Conservation (phyloP, 495 filamentous ascomycete species). For the Astrothelium macrocarpum region DNA sequence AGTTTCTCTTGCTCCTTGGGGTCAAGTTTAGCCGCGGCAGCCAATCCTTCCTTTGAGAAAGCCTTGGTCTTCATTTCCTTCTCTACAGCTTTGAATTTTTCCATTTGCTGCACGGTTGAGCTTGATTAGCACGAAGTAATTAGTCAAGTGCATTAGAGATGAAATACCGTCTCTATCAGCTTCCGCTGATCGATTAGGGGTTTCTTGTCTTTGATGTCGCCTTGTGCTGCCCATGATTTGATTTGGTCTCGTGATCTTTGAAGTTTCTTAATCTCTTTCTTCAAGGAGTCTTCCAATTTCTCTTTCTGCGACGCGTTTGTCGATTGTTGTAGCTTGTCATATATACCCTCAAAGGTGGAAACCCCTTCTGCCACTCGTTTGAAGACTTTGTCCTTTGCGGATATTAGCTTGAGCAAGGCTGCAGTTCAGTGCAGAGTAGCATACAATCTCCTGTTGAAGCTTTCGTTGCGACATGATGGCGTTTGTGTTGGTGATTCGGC, state of each 20-base stretch:
- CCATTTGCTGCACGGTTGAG: constrained; percentile 75
- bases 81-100: constrained; percentile 99
- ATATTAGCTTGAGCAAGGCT: constrained; percentile 5
- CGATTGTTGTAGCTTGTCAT: constrained; percentile 88
- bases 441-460: constrained; percentile 75
- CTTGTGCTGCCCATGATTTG: constrained; percentile 94
- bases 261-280: constrained; percentile 99
- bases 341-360: constrained; percentile 80
- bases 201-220: constrained; percentile 98
- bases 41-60: constrained; percentile 94
- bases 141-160: neutral
- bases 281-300: constrained; percentile 92
- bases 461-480: constrained; percentile 81
- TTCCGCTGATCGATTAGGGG: constrained; percentile 87
- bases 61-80: constrained; percentile 99
- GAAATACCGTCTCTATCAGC: constrained; percentile 82
- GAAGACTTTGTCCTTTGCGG: constrained; percentile 71
- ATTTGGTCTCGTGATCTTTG: constrained; percentile 96
- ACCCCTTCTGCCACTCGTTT: constrained; percentile 93
- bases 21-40: constrained; percentile 82
- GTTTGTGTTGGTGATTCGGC: neutral
- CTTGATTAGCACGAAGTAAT: constrained; percentile 9
- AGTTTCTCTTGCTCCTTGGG: constrained; percentile 89
- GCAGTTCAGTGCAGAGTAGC: neutral
- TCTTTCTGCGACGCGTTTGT: constrained; percentile 93